Evolutionary conservation across 2,329 filamentous ascomycete species (phyloP).

Genomic region (Xylaria polymorpha): DNA sequence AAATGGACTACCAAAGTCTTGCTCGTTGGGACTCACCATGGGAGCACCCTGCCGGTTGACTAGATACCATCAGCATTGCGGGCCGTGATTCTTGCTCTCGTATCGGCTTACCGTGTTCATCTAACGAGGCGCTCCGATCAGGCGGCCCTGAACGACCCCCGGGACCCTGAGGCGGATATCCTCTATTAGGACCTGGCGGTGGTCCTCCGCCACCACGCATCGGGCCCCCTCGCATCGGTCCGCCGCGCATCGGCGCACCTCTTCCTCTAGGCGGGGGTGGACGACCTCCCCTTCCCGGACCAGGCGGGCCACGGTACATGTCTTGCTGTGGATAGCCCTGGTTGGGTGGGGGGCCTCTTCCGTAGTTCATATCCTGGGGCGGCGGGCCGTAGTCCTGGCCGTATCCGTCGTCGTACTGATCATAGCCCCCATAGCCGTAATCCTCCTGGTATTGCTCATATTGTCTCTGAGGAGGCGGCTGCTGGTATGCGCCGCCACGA

Average conservation of each 20-base stretch:
- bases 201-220: slow-evolving; percentile 44
- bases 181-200: slow-evolving; percentile 33
- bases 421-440: slow-evolving; percentile 58
- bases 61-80: slow-evolving; percentile 40
- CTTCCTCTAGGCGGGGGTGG: slow-evolving; percentile 58
- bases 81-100: background rate
- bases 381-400: slow-evolving; percentile 54
- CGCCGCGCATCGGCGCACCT: slow-evolving; percentile 59
- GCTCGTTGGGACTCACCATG: slow-evolving; percentile 47
- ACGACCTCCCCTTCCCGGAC: slow-evolving; percentile 56
- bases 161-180: slow-evolving; percentile 35
- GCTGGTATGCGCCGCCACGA: slow-evolving; percentile 45
- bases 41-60: slow-evolving; percentile 42
- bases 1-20: slow-evolving; percentile 57
- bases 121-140: slow-evolving; percentile 54
- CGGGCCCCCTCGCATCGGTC: slow-evolving; percentile 40
- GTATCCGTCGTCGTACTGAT: slow-evolving; percentile 57
- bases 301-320: slow-evolving; percentile 56
- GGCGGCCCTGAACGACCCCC: slow-evolving; percentile 53
- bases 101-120: slow-evolving; percentile 48
- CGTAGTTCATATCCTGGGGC: slow-evolving; percentile 60
- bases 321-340: slow-evolving; percentile 58
- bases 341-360: slow-evolving; percentile 55
- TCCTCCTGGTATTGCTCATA: slow-evolving; percentile 61
- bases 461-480: slow-evolving; percentile 47